A percentile compares a stretch with the other conserved stretches of the same genome.
Conservation (phyloP, 163 green algal species). For the Scenedesmus sp. region DNA sequence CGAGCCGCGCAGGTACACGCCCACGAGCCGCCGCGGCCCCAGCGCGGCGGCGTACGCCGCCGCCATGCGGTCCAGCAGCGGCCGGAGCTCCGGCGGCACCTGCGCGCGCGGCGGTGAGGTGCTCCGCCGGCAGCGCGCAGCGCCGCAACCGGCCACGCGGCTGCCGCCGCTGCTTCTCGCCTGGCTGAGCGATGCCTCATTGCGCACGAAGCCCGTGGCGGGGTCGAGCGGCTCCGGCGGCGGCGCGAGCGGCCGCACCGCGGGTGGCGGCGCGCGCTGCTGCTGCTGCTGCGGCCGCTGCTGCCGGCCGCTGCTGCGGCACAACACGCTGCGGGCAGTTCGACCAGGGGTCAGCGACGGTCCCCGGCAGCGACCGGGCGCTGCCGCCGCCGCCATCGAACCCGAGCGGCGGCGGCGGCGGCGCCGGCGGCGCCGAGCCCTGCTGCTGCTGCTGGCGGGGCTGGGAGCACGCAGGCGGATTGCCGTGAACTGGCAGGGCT, state of each 20-base stretch:
- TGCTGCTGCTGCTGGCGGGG: no score
- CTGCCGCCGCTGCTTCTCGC: background rate
- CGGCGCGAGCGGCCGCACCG: constrained; percentile 15
- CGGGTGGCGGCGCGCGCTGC: background rate
- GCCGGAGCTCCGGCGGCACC: background rate
- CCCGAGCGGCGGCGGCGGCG: no score
- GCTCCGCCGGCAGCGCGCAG: background rate
- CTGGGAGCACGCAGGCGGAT: background rate
- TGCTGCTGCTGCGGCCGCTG: constrained; percentile 6
- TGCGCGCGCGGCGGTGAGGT: background rate
- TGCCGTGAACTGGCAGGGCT: background rate
- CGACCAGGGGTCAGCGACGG: no score
- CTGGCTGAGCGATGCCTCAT: background rate
- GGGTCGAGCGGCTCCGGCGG: background rate
- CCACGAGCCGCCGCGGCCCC: constrained; percentile 9
- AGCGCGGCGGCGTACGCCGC: background rate
- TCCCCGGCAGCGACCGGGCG: no score
- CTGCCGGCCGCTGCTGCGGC: background rate
- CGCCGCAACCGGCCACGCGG: no score
- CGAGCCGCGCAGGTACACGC: constrained; percentile 41
- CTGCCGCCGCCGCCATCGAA: no score
- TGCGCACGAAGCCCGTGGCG: constrained; percentile 2
- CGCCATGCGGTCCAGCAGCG: background rate
- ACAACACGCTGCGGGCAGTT: no score
- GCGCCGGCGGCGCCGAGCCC: no score